A percentile compares a stretch with the other conserved stretches of the same genome.
phyloP scores from a whole-genome alignment of 345 rosid species.

The Eucalyptus tenuipes region DNA sequence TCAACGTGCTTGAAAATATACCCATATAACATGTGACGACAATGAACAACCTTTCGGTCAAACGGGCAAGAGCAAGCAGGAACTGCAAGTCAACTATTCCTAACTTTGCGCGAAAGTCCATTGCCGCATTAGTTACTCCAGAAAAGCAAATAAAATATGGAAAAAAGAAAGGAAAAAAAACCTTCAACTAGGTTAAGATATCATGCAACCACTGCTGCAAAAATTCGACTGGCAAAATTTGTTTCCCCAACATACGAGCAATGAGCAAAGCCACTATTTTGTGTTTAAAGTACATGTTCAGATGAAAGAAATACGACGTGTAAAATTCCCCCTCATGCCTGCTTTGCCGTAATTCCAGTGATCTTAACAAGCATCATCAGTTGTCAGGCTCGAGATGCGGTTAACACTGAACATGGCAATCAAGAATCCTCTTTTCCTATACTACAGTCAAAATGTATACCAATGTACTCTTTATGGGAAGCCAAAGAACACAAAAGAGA shows the following conservation, averaged over 20 bases:
- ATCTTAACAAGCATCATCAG: neutral
- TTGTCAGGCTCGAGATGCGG: neutral
- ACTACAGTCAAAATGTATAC: neutral
- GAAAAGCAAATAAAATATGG: neutral
- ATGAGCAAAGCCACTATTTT: neutral
- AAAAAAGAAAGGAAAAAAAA: neutral
- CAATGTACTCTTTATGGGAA: neutral
- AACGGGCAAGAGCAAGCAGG: neutral
- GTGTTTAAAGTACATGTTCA: neutral
- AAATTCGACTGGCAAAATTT: neutral
- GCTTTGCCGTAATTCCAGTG: neutral
- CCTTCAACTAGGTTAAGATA: neutral
- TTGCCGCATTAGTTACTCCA: neutral
- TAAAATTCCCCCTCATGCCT: neutral
- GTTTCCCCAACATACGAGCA: neutral
- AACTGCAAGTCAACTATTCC: neutral
- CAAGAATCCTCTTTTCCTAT: neutral
- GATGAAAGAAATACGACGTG: neutral
- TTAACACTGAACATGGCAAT: neutral
- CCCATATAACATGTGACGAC: neutral
- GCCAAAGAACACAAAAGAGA: neutral
- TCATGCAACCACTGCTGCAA: neutral
- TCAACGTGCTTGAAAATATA: neutral
- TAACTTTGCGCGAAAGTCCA: neutral
- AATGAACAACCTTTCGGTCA: neutral